Base-by-base conservation (phyloP, 495 filamentous ascomycete genomes). In the Aspergillus mulundensis region DNA sequence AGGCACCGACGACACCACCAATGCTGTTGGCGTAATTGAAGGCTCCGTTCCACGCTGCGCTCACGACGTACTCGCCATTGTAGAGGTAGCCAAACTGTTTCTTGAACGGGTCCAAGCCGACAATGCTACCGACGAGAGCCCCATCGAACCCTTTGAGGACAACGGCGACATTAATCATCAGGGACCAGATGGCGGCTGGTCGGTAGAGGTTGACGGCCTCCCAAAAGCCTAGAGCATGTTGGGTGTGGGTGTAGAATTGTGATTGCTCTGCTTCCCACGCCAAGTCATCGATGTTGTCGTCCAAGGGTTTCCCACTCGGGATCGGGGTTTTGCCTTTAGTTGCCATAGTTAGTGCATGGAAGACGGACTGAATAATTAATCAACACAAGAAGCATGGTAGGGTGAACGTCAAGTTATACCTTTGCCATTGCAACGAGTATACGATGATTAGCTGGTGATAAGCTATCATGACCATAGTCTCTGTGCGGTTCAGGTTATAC, bases 21-120 rank as follows among this genome's bases (percentile, higher is more conserved):
- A 51, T 51, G 32, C 38, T 40, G 19, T 38, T 40, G 5, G 49
- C 49, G 20, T 51, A 51, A 19, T 51, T 51, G 34, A 51, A 51
- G 34, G 49, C 49, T 6, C 34, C 34, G 2, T 40, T 38, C 49
- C 49, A 51, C n/a, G 49, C 34, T 2, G 49, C 34, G 16, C 34
- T 40, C 5, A 51, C 36, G 7, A 40, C 34, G 20, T 51, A 51
- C 32, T 51, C 34, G 3, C 49, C 49, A 32, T 51, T 40, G 19
- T 40, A 38, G 5, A 40, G 8, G 12, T 40, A 40, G 18, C 49
- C 49, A 16, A 40, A 51, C 24, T 38, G 34, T 15, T 23, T 38
- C 19, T 40, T 40, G 38, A 51, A 51, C 16, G 49, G 49, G 32
- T 38, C 38, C 18, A 51, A 32, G 7, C 34, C 49, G 38, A 51